These are phyloP conservation scores for Colletotrichum viniferum DNA, from an alignment of 2,329 filamentous ascomycete genomes.

Conservation along the genomic window DNA sequence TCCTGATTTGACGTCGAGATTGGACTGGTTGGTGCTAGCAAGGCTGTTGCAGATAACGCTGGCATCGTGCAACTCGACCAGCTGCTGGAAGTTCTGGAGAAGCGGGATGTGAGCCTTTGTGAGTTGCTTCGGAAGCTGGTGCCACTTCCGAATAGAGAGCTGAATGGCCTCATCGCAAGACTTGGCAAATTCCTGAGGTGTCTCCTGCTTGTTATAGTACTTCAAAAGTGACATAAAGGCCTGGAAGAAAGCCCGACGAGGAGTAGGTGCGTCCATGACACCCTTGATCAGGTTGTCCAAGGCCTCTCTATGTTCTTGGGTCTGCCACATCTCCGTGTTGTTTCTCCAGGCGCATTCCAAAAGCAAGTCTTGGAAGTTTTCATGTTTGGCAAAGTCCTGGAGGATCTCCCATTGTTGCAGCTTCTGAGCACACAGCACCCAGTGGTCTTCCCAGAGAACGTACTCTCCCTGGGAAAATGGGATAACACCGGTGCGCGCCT, in stretches of 20 bases:
- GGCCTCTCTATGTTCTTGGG: conserved; percentile 82
- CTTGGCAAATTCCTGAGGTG: conserved; percentile 79
- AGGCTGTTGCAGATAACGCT: conserved; percentile 95
- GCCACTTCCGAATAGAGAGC: conserved; percentile 96
- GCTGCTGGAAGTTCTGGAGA: conserved; percentile 95
- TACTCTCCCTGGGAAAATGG: conserved; percentile 97
- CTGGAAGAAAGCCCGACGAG: conserved; percentile 94
- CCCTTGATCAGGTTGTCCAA: conserved; percentile 94
- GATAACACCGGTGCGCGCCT: conserved; percentile 92
- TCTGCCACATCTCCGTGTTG: conserved; percentile 93
- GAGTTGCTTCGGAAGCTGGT: conserved; percentile 91
- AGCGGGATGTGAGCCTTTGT: conserved; percentile 96
- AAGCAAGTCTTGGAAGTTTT: conserved; percentile 96
- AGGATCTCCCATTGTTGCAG: conserved; percentile 99
- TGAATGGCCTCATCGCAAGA: conserved; percentile 97
- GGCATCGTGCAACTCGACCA: conserved; percentile 96
- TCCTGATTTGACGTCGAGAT: conserved; percentile 91
- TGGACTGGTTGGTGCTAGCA: conserved; percentile 79
- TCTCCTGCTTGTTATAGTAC: conserved; percentile 87
- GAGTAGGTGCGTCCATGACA: conserved; percentile 95
- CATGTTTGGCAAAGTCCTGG: conserved; percentile 97
- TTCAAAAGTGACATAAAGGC: conserved; percentile 97
- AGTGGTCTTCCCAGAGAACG: conserved; percentile 99
- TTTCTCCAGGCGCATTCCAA: conserved; percentile 96
- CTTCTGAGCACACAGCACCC: conserved; percentile 97